Conservation (phyloP, 208 protist species). For the Naegleria lovaniensis region DNA sequence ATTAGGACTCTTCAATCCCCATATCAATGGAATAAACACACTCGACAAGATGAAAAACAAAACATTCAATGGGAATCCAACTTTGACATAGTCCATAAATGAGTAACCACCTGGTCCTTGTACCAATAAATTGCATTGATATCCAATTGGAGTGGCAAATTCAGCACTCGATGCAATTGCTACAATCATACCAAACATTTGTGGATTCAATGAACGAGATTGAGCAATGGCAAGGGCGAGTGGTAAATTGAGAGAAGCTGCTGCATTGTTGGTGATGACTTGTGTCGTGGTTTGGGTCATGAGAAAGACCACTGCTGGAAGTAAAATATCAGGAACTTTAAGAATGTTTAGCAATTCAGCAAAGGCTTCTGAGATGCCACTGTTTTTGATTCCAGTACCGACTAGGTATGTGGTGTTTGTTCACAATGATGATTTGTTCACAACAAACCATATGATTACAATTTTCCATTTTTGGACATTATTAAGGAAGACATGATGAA, state of each 20-base stretch:
- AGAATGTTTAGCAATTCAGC: not conserved
- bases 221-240: not conserved
- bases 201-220: not conserved
- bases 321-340: not conserved
- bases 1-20: not conserved
- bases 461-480: too few species aligned
- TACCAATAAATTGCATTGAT: not conserved
- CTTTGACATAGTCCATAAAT: conserved; percentile 4
- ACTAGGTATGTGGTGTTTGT: too few species aligned
- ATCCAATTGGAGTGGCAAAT: conserved; percentile 1
- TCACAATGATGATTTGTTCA: too few species aligned
- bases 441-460: too few species aligned
- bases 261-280: not conserved
- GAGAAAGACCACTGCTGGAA: not conserved
- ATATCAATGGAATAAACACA: conserved; percentile 1
- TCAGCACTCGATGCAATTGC: not conserved
- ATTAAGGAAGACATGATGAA: too few species aligned
- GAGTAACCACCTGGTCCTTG: not conserved
- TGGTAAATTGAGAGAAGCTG: not conserved
- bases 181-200: not conserved
- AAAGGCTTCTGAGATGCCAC: not conserved
- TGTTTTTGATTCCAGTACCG: not conserved
- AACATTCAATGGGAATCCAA: not conserved
- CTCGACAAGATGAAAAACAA: not conserved
- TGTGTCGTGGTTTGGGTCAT: not conserved